These are phyloP conservation scores for Colletotrichum musae DNA, from an alignment of 2,329 filamentous ascomycete genomes.

Conservation along the genomic window DNA sequence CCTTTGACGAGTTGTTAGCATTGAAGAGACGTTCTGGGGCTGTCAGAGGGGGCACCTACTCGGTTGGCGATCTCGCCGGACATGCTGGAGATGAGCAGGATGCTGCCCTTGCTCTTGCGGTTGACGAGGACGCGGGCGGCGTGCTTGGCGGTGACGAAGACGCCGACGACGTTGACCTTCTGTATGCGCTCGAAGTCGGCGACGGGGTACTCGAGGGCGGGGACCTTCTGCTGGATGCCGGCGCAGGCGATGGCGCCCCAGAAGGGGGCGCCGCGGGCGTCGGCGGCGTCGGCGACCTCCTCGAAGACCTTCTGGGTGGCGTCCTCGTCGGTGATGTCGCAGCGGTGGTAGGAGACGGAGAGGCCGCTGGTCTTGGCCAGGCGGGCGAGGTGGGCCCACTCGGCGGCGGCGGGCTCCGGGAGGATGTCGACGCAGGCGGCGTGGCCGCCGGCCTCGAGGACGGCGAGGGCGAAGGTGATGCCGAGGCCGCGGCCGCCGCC, in stretches of 20 bases:
- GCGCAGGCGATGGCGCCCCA: slow-evolving; percentile 61
- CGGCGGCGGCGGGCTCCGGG: slow-evolving; percentile 50
- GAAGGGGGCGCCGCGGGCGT: slow-evolving; percentile 50
- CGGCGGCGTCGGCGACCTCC: slow-evolving; percentile 53
- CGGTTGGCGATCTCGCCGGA: slow-evolving; percentile 64
- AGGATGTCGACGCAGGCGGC: slow-evolving; percentile 65
- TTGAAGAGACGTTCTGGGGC: neutral
- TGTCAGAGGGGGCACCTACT: slow-evolving; percentile 51
- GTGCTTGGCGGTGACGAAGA: slow-evolving; percentile 78
- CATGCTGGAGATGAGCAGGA: slow-evolving; percentile 67
- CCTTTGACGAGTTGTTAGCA: slow-evolving; percentile 54
- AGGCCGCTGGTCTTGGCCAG: slow-evolving; percentile 53
- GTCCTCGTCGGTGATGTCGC: slow-evolving; percentile 63
- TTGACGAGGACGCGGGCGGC: slow-evolving; percentile 71
- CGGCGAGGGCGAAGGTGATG: slow-evolving; percentile 62
- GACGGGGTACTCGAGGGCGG: slow-evolving; percentile 61
- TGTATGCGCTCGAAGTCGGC: slow-evolving; percentile 78
- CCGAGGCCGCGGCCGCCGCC: slow-evolving; percentile 67
- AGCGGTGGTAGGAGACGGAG: slow-evolving; percentile 57
- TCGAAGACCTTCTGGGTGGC: slow-evolving; percentile 53
- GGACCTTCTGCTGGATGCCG: slow-evolving; percentile 63
- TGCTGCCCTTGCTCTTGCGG: slow-evolving; percentile 58
- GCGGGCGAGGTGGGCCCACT: slow-evolving; percentile 60
- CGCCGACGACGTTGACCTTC: slow-evolving; percentile 79
- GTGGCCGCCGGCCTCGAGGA: slow-evolving; percentile 64